A percentile compares a stretch with the other conserved stretches of the same genome.
Evolutionary conservation across 192 early-diverging fungal species (phyloP).

Genomic region (Backusella tuberculispora): DNA sequence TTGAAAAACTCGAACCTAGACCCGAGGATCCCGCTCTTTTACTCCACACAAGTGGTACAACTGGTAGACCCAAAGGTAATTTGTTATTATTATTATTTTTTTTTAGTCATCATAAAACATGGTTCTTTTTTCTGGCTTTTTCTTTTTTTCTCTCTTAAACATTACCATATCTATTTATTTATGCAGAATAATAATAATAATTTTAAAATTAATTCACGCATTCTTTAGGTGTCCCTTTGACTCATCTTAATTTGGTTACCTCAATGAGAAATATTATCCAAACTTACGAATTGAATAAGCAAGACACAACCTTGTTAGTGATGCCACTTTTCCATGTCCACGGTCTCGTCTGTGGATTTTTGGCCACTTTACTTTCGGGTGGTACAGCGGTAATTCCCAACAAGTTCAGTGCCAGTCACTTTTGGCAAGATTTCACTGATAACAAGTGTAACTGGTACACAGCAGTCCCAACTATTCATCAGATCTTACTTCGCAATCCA

Average conservation of each 20-base stretch:
- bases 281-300: conserved; percentile 65
- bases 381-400: conserved; percentile 71
- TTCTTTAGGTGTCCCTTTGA: conserved; percentile 70
- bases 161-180: neutral
- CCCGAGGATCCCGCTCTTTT: conserved; percentile 70
- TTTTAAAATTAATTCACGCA: no score
- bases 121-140: neutral
- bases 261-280: conserved; percentile 74
- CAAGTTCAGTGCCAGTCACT: conserved; percentile 69
- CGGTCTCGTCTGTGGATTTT: conserved; percentile 75
- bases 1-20: conserved; percentile 33
- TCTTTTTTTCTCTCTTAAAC: neutral
- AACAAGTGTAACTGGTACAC: conserved; percentile 71
- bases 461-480: conserved; percentile 86
- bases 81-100: neutral
- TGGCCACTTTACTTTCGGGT: conserved; percentile 71
- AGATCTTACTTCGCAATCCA: conserved; percentile 69
- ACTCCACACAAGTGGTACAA: conserved; percentile 84
- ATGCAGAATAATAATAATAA: neutral
- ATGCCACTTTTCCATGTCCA: conserved; percentile 92
- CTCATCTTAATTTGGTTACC: conserved; percentile 72
- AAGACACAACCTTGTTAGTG: conserved; percentile 72
- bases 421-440: conserved; percentile 76
- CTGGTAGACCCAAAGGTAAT: conserved; percentile 70
- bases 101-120: conserved; percentile 12